A percentile compares a stretch with the other conserved stretches of the same genome.
These are phyloP conservation scores for Hericium alpestre DNA, from an alignment of 768 basidiomycete species.

Conservation along the genomic window DNA sequence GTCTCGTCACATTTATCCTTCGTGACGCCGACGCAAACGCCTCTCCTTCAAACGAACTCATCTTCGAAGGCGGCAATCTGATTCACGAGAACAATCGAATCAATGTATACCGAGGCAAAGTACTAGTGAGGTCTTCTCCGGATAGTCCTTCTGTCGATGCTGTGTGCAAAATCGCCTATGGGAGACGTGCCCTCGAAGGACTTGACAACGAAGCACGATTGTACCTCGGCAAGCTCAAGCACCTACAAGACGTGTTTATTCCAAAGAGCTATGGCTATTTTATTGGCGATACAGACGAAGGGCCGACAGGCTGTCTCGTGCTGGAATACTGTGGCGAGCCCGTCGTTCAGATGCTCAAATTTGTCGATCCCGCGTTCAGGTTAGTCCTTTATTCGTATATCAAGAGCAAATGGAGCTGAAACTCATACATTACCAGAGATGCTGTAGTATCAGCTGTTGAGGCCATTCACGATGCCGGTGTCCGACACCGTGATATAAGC, in stretches of 20 bases:
- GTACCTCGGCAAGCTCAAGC: neutral
- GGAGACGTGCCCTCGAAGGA: neutral
- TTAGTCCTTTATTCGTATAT: too few relatives aligned
- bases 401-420: too few relatives aligned
- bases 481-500: neutral
- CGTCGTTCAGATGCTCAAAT: too few relatives aligned
- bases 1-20: too few relatives aligned
- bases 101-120: too few relatives aligned
- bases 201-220: neutral
- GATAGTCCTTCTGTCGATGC: neutral
- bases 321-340: neutral
- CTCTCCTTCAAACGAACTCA: too few relatives aligned
- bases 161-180: neutral
- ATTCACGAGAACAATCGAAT: too few relatives aligned
- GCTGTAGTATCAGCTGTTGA: neutral
- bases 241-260: neutral
- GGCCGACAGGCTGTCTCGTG: neutral
- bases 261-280: neutral
- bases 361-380: too few relatives aligned
- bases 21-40: too few relatives aligned
- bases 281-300: neutral
- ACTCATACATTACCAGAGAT: neutral
- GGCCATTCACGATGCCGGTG: neutral
- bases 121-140: neutral
- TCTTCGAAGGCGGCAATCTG: too few relatives aligned